Base-by-base conservation (phyloP, 129 eudicot genomes). In the Apium graveolens region DNA sequence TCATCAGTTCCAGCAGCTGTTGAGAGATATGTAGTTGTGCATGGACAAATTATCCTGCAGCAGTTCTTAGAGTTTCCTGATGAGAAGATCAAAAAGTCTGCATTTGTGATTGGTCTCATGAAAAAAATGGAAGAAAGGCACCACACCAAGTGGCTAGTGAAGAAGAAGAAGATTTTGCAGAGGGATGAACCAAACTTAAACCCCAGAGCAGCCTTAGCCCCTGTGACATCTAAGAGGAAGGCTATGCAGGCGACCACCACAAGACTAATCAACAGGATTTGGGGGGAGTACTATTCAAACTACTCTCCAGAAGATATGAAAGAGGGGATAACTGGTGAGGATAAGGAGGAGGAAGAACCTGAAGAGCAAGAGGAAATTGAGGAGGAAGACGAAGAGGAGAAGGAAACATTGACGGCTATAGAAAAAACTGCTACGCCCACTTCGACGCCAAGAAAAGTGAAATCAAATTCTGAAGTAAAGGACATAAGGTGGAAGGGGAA, bases 251-350 rank as follows among this genome's bases (percentile, higher is more conserved):
- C 86, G 0, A 86, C 89, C 83, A 90, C 99, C 32, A 96, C 97
- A 2, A 82, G 89, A 78, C 83, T 96, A 7, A 87, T 96, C 60
- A 96, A 92, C 77, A 92, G 97, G 82, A 87, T 92, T 26, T 96
- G 97, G 99, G 99, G 97, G 14, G 99, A 88, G 80, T 92, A 82
- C 82, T 96, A 96, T 81, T 92, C 99, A 31, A 90, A 90, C 74
- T 90, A 92, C 82, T 84, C 87, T 6, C 95, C 97, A 18, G 99
- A 92, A 71, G 96, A 79, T 69, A 80, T 76, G 5, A 88, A 84
- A 78, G 99, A 90, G 73, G 93, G 76, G 18, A 83, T 27, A 44
- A 37, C 51, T 46, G 34, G 79, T 77, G 91, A 90, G 66, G 80
- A 83, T 32, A 90, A 90, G 84, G 92, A 86, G 55, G 86, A 82